These are phyloP conservation scores for Phytophthora pinifolia DNA, from an alignment of 352 stramenopile species.

Conservation along the genomic window DNA sequence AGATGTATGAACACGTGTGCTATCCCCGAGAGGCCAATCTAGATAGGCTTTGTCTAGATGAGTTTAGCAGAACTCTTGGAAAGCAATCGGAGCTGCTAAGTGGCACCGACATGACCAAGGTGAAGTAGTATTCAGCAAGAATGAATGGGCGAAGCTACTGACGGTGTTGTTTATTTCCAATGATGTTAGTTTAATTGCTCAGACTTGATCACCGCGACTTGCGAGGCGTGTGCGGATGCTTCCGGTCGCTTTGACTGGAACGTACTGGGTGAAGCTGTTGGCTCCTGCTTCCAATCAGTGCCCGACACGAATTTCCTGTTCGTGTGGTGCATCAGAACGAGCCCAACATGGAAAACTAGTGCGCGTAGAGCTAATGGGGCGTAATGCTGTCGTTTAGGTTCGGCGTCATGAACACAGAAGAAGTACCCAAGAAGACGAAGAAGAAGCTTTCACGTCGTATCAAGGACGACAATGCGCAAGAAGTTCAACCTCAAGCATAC, in stretches of 20 bases:
- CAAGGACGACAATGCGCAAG: background rate
- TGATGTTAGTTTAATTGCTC: slow-evolving; percentile 5
- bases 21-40: slow-evolving; percentile 11
- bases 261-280: slow-evolving; percentile 1
- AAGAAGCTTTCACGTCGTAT: slow-evolving; percentile 3
- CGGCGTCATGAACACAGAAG: slow-evolving; percentile 4
- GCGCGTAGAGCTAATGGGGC: too few species aligned
- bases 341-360: too few species aligned
- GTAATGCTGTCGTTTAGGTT: slow-evolving; percentile 3
- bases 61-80: slow-evolving; percentile 6
- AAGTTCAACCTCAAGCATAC: slow-evolving; percentile 1
- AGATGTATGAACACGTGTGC: slow-evolving; percentile 6
- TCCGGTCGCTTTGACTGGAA: slow-evolving; percentile 11
- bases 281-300: slow-evolving; percentile 7
- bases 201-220: slow-evolving; percentile 5
- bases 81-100: slow-evolving; percentile 5
- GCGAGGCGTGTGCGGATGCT: background rate
- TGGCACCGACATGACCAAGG: slow-evolving; percentile 17
- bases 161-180: background rate
- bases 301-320: slow-evolving; percentile 12
- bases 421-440: background rate
- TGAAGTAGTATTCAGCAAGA: background rate
- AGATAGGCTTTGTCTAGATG: slow-evolving; percentile 14
- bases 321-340: background rate
- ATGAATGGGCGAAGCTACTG: too few species aligned